phyloP scores from a whole-genome alignment of 805 yeast species.

The Yarrowia alimentaria region DNA sequence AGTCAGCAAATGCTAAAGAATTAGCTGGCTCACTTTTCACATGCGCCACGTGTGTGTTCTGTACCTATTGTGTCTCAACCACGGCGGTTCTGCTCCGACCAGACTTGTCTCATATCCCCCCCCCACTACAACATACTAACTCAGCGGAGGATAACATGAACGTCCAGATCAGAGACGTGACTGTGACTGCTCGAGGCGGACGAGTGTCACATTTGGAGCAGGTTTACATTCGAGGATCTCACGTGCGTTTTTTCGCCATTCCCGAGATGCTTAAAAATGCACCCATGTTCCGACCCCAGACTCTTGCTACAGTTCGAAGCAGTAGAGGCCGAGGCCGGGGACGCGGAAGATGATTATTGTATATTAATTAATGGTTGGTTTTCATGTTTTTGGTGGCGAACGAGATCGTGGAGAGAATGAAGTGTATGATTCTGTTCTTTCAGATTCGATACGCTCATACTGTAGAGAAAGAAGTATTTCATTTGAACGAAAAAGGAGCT shows the following conservation, averaged over 20 bases:
- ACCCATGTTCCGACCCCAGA: slow-evolving; percentile 67
- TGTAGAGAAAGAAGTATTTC: too few relatives aligned
- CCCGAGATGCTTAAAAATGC: slow-evolving; percentile 89
- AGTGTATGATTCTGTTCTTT: too few relatives aligned
- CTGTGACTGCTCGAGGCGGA: slow-evolving; percentile 75
- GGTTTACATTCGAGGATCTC: slow-evolving; percentile 89
- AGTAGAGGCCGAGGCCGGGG: slow-evolving; percentile 33
- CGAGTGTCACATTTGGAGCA: slow-evolving; percentile 71
- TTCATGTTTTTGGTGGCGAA: background rate
- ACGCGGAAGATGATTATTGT: slow-evolving; percentile 28
- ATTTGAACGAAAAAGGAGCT: too few relatives aligned
- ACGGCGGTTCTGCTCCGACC: too few relatives aligned
- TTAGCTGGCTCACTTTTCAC: too few relatives aligned
- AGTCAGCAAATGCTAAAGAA: too few relatives aligned
- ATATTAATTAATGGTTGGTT: slow-evolving; percentile 9
- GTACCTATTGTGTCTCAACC: too few relatives aligned
- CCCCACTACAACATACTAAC: too few relatives aligned
- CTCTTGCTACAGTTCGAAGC: slow-evolving; percentile 35
- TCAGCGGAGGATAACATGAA: slow-evolving; percentile 87
- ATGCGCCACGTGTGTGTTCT: too few relatives aligned
- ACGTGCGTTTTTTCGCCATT: slow-evolving; percentile 74
- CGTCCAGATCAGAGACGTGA: slow-evolving; percentile 76
- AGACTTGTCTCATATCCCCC: too few relatives aligned
- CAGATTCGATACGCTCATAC: too few relatives aligned
- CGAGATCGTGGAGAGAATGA: background rate